Conservation (phyloP, 2,329 filamentous ascomycete species). For the Colletotrichum endophyticum region DNA sequence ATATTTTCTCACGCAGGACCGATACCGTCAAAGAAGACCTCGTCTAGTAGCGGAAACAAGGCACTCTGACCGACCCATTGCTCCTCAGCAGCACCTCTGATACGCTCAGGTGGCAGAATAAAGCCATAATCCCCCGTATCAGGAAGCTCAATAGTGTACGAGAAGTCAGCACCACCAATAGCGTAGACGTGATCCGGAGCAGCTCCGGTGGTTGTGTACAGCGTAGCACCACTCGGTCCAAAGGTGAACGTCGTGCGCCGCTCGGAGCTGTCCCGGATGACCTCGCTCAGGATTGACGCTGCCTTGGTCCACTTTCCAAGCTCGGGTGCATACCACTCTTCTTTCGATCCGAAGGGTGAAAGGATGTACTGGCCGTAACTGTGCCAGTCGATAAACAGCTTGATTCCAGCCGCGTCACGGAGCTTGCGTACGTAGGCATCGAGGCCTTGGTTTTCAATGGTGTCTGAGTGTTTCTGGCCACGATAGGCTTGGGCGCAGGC, state of each 20-base stretch:
- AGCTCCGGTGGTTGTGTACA: conserved; percentile 39
- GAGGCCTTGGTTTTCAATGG: conserved; percentile 52
- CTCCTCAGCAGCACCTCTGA: conserved; percentile 38
- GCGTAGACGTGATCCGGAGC: conserved; percentile 32
- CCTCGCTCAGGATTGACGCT: conserved; percentile 29
- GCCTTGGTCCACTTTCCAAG: conserved; percentile 43
- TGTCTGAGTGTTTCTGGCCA: conserved; percentile 43
- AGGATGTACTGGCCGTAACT: conserved; percentile 49
- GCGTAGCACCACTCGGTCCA: conserved; percentile 39
- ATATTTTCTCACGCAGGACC: conserved; percentile 18
- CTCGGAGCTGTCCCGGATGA: conserved; percentile 39
- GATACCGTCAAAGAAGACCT: conserved; percentile 38
- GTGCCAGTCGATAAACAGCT: conserved; percentile 54
- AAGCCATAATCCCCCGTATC: conserved; percentile 40
- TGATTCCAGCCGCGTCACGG: conserved; percentile 38
- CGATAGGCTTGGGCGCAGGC: conserved; percentile 52
- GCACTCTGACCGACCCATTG: conserved; percentile 39
- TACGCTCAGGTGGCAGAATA: conserved; percentile 39
- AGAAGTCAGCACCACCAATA: conserved; percentile 35
- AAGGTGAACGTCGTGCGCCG: conserved; percentile 37
- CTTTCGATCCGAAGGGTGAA: conserved; percentile 51
- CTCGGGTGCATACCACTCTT: conserved; percentile 41
- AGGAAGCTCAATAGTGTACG: conserved; percentile 43
- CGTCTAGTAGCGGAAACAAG: conserved; percentile 34
- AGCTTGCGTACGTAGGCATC: conserved; percentile 33